Percentiles rank a stretch among this genome's conserved stretches.
These are phyloP conservation scores for Laetiporus sulphureus DNA, from an alignment of 1,284 basidiomycete genomes.

Conservation along the genomic window DNA sequence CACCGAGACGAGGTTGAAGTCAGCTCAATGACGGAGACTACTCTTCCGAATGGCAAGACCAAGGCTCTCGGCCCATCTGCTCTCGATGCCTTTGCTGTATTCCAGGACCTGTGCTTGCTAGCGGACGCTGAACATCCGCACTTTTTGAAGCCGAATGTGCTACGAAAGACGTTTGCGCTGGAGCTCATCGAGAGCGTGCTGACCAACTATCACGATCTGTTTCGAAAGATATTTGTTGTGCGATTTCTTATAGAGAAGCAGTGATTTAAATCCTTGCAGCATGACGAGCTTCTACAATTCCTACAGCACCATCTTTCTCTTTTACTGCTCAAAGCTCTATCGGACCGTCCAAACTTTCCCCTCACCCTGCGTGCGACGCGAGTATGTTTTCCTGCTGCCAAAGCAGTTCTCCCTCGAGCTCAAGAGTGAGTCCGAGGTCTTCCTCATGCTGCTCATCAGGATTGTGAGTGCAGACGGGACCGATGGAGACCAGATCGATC, in stretches of 20 bases:
- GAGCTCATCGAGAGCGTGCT: slow-evolving; percentile 96
- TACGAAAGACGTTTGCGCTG: slow-evolving; percentile 91
- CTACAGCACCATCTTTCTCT: slow-evolving; percentile 88
- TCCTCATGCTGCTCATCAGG: slow-evolving; percentile 75
- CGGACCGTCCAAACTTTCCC: slow-evolving; percentile 81
- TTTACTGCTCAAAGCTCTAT: slow-evolving; percentile 79
- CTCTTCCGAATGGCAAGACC: slow-evolving; percentile 58
- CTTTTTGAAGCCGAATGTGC: slow-evolving; percentile 78
- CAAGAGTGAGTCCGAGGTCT: slow-evolving; percentile 76
- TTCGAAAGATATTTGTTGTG: slow-evolving; percentile 58
- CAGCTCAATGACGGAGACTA: slow-evolving; percentile 34
- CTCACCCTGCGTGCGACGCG: slow-evolving; percentile 87
- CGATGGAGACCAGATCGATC: slow-evolving; percentile 20
- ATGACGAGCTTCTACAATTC: slow-evolving; percentile 78
- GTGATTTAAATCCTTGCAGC: slow-evolving; percentile 42
- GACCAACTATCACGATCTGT: slow-evolving; percentile 88
- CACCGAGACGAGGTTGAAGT: slow-evolving; percentile 32
- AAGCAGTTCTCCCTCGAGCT: slow-evolving; percentile 88
- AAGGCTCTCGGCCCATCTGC: slow-evolving; percentile 72
- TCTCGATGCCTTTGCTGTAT: slow-evolving; percentile 81
- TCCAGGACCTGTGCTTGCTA: slow-evolving; percentile 86
- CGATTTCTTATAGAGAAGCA: no score
- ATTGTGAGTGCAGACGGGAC: slow-evolving; percentile 65
- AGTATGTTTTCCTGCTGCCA: slow-evolving; percentile 86
- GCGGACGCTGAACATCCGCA: slow-evolving; percentile 79